These are phyloP conservation scores for Mycena kentingensis DNA, from an alignment of 768 basidiomycete genomes.

Conservation along the genomic window DNA sequence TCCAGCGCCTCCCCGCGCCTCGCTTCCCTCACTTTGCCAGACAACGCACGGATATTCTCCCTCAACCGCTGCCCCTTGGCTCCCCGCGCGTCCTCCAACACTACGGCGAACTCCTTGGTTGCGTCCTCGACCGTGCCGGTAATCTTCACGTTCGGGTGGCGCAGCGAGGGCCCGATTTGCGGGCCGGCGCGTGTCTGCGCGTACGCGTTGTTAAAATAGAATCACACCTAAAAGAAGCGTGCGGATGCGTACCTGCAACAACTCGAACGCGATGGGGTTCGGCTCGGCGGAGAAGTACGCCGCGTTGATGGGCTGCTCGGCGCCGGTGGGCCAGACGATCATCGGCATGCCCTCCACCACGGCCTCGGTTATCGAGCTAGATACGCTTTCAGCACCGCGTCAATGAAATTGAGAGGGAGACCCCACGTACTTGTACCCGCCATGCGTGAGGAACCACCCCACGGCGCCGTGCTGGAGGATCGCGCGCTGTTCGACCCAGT, in stretches of 20 bases:
- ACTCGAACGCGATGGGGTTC: slow-evolving; percentile 3
- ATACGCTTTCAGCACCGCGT: not conserved
- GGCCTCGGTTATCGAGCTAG: slow-evolving; percentile 8
- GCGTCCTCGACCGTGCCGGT: slow-evolving; percentile 7
- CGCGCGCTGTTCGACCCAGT: slow-evolving; percentile 10
- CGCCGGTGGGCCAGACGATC: slow-evolving; percentile 6
- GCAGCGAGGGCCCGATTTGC: slow-evolving; percentile 6
- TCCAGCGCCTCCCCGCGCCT: not conserved
- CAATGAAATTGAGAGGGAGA: not conserved
- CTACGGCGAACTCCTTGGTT: not conserved
- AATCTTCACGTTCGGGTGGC: not conserved
- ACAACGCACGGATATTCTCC: not conserved
- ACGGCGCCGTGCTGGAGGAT: slow-evolving; percentile 1
- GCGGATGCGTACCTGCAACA: not conserved
- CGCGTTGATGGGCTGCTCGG: slow-evolving; percentile 11
- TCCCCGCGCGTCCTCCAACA: slow-evolving; percentile 1
- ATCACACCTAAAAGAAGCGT: not conserved
- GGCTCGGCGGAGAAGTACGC: slow-evolving; percentile 3
- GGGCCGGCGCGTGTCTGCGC: slow-evolving; percentile 3
- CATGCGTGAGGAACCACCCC: slow-evolving; percentile 13
- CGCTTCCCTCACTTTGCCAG: not conserved
- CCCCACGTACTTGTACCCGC: slow-evolving; percentile 10
- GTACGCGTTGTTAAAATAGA: not conserved
- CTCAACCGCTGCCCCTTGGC: not conserved
- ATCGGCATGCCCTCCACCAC: slow-evolving; percentile 8